These are phyloP conservation scores for Stenogyne calaminthoides DNA, from an alignment of 305 asterid species.

Conservation along the genomic window DNA sequence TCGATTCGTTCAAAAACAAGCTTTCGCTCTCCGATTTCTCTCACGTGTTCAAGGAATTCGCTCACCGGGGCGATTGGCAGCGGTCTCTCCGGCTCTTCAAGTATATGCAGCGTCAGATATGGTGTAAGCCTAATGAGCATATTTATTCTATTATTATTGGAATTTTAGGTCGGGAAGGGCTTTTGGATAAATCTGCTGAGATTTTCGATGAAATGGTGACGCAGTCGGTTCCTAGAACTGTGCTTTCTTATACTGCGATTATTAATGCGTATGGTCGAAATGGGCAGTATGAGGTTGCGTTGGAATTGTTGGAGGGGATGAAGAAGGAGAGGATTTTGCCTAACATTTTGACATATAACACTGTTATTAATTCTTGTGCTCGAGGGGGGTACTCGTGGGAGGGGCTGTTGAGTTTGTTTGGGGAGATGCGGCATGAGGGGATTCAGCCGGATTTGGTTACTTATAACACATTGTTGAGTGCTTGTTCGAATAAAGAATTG, in stretches of 20 bases:
- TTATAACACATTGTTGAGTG: slow-evolving; percentile 79
- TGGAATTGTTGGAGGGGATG: slow-evolving; percentile 73
- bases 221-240: slow-evolving; percentile 67
- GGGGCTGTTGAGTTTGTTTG: slow-evolving; percentile 89
- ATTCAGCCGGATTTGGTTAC: slow-evolving; percentile 95
- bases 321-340: slow-evolving; percentile 77
- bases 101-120: slow-evolving; percentile 94
- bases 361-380: slow-evolving; percentile 86
- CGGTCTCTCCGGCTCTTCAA: slow-evolving; percentile 90
- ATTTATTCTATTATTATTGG: slow-evolving; percentile 75
- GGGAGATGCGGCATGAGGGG: slow-evolving; percentile 96
- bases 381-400: slow-evolving; percentile 96
- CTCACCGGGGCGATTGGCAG: slow-evolving; percentile 94
- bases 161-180: slow-evolving; percentile 83
- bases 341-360: slow-evolving; percentile 80
- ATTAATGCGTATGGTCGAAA: slow-evolving; percentile 91
- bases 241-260: slow-evolving; percentile 77
- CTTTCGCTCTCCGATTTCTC: slow-evolving; percentile 82
- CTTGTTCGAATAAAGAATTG: slow-evolving; percentile 73
- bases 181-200: slow-evolving; percentile 82
- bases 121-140: slow-evolving; percentile 97
- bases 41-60: slow-evolving; percentile 79
- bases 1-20: slow-evolving; percentile 88
- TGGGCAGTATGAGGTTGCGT: slow-evolving; percentile 74
- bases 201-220: slow-evolving; percentile 83